Percentiles rank a stretch among this genome's conserved stretches.
Conservation (phyloP, 768 basidiomycete genomes). For the Pleurotus ostreatus region DNA sequence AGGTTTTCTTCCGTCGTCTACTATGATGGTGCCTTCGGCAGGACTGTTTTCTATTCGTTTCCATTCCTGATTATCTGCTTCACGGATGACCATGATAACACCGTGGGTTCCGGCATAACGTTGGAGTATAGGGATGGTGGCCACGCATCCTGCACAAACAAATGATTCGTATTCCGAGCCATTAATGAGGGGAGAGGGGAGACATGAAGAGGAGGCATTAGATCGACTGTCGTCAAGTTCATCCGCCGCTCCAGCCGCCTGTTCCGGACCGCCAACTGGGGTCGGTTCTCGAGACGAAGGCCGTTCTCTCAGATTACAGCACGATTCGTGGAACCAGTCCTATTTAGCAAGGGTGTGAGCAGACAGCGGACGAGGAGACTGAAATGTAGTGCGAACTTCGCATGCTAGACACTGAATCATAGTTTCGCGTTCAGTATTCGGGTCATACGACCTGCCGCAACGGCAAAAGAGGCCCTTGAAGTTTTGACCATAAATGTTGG, state of each 20-base stretch:
- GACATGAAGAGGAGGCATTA: slow-evolving; percentile 56
- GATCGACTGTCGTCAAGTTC: slow-evolving; percentile 51
- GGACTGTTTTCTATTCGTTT: slow-evolving; percentile 35
- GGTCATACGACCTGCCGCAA: slow-evolving; percentile 68
- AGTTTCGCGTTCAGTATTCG: slow-evolving; percentile 69
- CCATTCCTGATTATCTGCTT: slow-evolving; percentile 44
- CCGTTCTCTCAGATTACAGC: slow-evolving; percentile 71
- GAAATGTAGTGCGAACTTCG: slow-evolving; percentile 50
- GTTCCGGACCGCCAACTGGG: slow-evolving; percentile 20
- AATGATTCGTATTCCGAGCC: slow-evolving; percentile 73
- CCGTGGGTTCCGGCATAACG: slow-evolving; percentile 69
- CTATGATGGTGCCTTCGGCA: slow-evolving; percentile 11
- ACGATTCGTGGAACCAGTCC: slow-evolving; percentile 94
- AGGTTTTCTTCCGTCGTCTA: slow-evolving; percentile 20
- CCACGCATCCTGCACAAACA: slow-evolving; percentile 70
- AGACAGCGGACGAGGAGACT: slow-evolving; percentile 7
- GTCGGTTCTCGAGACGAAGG: slow-evolving; percentile 46
- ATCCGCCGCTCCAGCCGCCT: slow-evolving; percentile 17
- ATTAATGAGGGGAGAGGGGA: slow-evolving; percentile 65
- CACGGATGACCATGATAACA: slow-evolving; percentile 62
- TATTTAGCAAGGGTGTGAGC: slow-evolving; percentile 22
- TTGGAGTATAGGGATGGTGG: slow-evolving; percentile 44
- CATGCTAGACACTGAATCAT: slow-evolving; percentile 88
- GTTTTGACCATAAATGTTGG: slow-evolving; percentile 72
- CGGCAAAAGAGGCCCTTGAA: slow-evolving; percentile 71